Conservation (phyloP, 208 protist species). For the Acanthamoeba lenticulata region DNA sequence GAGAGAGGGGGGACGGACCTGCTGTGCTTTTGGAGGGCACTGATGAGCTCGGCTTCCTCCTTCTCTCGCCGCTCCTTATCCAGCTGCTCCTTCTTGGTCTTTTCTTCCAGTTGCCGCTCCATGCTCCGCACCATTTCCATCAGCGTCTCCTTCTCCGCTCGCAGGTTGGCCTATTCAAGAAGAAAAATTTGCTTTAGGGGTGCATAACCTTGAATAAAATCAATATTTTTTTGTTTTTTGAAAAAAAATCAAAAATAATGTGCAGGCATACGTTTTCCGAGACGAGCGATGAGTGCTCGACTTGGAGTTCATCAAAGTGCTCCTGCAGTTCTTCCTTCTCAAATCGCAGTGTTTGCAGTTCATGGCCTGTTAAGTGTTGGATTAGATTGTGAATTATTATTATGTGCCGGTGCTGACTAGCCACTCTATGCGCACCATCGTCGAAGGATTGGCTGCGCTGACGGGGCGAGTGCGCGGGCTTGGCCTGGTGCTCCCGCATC, state of each 20-base stretch:
- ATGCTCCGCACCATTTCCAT: conserved; percentile 18
- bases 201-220: background rate
- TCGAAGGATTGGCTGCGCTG: background rate
- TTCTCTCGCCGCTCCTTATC: conserved; percentile 39
- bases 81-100: conserved; percentile 48
- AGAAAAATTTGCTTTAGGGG: background rate
- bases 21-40: conserved; percentile 26
- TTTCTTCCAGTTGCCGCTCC: conserved; percentile 46
- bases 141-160: background rate
- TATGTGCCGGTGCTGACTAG: background rate
- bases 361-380: background rate
- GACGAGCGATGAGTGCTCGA: background rate
- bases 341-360: background rate
- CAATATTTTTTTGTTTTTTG: too few relatives aligned
- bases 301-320: conserved; percentile 30
- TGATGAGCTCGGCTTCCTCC: conserved; percentile 44
- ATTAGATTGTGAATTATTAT: background rate
- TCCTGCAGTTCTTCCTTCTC: conserved; percentile 52
- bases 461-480: background rate
- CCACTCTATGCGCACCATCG: background rate
- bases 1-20: background rate
- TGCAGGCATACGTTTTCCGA: conserved; percentile 43
- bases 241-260: background rate
- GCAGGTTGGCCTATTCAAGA: conserved; percentile 26
- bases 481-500: background rate